These are phyloP conservation scores for Trypanosomatidae sp. DNA, from an alignment of 208 protist species.

Conservation along the genomic window DNA sequence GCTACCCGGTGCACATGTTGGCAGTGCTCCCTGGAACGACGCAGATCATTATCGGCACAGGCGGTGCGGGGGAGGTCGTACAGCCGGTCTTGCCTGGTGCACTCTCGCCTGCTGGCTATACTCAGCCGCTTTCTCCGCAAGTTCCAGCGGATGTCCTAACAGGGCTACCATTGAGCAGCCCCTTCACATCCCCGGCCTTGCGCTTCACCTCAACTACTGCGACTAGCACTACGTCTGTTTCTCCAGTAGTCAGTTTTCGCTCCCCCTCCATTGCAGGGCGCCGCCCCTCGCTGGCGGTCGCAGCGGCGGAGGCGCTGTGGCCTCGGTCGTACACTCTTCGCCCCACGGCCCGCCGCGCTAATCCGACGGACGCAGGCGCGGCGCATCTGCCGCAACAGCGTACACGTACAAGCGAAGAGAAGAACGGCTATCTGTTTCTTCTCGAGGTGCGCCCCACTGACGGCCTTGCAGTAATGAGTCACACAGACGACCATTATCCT, in stretches of 20 bases:
- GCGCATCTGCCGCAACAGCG: slow-evolving; percentile 4
- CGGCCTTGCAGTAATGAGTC: not conserved
- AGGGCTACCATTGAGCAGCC: slow-evolving; percentile 3
- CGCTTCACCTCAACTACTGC: not conserved
- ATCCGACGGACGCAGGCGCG: not conserved
- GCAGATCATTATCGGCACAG: slow-evolving; percentile 22
- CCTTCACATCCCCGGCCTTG: not conserved
- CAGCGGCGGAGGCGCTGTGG: not conserved
- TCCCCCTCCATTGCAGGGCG: not conserved
- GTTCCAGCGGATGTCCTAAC: not conserved
- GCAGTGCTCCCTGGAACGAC: slow-evolving; percentile 15
- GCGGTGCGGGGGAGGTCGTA: slow-evolving; percentile 6
- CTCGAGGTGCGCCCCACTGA: slow-evolving; percentile 22
- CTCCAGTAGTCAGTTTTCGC: not conserved
- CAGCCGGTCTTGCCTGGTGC: not conserved
- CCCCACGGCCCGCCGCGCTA: not conserved
- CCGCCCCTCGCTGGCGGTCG: not conserved
- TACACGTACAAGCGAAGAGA: not conserved
- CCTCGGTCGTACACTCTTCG: not conserved
- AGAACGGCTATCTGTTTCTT: slow-evolving; percentile 20
- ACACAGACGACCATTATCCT: not conserved
- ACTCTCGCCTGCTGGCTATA: not conserved
- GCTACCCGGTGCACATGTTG: slow-evolving; percentile 21
- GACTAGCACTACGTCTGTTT: not conserved
- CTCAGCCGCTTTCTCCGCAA: not conserved